phyloP scores from a whole-genome alignment of 257 asterid genomes.

The Solanum etuberosum region DNA sequence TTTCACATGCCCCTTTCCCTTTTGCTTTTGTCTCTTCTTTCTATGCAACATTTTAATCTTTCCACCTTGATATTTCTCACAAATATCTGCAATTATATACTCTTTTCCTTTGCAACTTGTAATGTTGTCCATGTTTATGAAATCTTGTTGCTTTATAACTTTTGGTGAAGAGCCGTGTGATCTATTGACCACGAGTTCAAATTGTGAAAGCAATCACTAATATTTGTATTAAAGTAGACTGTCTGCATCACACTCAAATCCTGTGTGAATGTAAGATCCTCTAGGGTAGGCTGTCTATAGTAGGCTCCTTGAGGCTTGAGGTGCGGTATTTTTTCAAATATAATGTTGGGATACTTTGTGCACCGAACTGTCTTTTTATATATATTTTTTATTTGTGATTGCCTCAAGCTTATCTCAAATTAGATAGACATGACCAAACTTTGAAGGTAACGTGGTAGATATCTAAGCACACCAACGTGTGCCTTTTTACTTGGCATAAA shows the following conservation, averaged over 20 bases:
- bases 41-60: neutral
- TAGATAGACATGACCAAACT: neutral
- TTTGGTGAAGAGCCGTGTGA: neutral
- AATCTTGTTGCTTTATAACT: too few species aligned
- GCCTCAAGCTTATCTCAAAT: neutral
- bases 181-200: neutral
- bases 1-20: neutral
- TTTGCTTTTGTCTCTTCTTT: neutral
- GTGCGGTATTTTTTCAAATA: rapidly evolving
- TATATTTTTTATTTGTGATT: neutral
- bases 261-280: rapidly evolving
- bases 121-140: neutral
- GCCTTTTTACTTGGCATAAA: neutral
- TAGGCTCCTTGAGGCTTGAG: rapidly evolving
- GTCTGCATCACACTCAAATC: rapidly evolving
- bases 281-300: too few species aligned
- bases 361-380: neutral
- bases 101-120: neutral
- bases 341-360: rapidly evolving
- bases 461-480: neutral
- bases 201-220: neutral
- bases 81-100: neutral
- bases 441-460: neutral
- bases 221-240: rapidly evolving
- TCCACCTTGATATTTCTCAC: neutral